Base-by-base conservation (phyloP, 2,329 filamentous ascomycete species). In the Xylaria polymorpha region DNA sequence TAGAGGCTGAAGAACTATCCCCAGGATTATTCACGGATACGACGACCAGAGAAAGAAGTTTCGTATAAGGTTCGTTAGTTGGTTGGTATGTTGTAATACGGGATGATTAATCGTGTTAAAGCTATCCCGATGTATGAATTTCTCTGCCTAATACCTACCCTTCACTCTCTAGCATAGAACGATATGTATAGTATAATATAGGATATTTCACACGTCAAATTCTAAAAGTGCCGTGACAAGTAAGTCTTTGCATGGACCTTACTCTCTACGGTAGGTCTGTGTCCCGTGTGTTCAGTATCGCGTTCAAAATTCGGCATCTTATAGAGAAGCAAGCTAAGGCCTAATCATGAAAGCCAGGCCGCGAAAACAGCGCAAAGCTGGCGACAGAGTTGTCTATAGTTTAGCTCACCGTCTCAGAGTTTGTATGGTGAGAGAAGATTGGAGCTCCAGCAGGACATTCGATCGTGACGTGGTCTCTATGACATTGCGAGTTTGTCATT, bases 1-100 rank as follows among this genome's bases (percentile, higher is more conserved):
- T 68, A 7, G 70, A 72, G 41, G 39, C 32, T 8, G 70, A 72
- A 15, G 70, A 72, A 41, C 48, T 39, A 15, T 61, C 62, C 0
- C 58, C 63, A 1, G 58, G 46, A 8, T 32, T 64, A 12, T 43
- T 53, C 18, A 35, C 39, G 10, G 43, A 29, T 1, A 44, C 59
- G 12, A n/a, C 41, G n/a, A 29, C 66, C 10, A 20, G 46, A 1
- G 66, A 71, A 37, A 60, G 63, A 55, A 67, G 66, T 39, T 71
- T 71, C 50, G 69, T 71, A 37, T 71, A 44, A 44, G 25, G 25
- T 29, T 29, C 2, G 6, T 32, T 22, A 4, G 32, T n/a, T 32
- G 6, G 14, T 53, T 32, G 15, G 25, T 10, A 5, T 32, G 4
- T 53, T n/a, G 3, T 29, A 18, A 51, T 9, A 18, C 25, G 10